Evolutionary conservation across 2,329 filamentous ascomycete species (phyloP).

Genomic region (Juglanconis oblonga): DNA sequence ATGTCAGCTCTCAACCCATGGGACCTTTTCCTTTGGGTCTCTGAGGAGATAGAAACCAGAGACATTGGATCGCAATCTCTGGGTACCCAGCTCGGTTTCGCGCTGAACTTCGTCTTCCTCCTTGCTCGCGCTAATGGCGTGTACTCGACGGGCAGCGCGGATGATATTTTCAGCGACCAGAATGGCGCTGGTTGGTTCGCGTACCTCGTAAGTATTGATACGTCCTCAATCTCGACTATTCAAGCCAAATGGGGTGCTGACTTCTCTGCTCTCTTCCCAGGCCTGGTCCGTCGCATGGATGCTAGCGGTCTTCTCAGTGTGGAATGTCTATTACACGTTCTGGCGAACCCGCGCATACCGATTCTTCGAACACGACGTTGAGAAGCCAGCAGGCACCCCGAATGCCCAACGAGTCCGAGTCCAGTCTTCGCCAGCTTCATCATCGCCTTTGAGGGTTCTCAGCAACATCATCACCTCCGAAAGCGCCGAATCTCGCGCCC

Average conservation of each 20-base stretch:
- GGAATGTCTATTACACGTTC: conserved; percentile 81
- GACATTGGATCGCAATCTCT: conserved; percentile 85
- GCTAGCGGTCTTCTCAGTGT: conserved; percentile 62
- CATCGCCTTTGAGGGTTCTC: conserved; percentile 76
- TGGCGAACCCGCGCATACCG: conserved; percentile 81
- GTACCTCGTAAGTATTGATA: conserved; percentile 43
- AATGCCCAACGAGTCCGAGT: conserved; percentile 87
- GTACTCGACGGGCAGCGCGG: conserved; percentile 47
- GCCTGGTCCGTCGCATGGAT: conserved; percentile 68
- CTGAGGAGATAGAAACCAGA: conserved; percentile 86
- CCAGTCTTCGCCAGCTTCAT: conserved; percentile 73
- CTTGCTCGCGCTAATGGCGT: conserved; percentile 77
- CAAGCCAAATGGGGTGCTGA: neutral
- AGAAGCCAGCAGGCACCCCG: conserved; percentile 71
- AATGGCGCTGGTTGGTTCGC: conserved; percentile 61
- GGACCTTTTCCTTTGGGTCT: conserved; percentile 87
- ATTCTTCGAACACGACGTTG: conserved; percentile 83
- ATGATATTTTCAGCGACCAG: conserved; percentile 83
- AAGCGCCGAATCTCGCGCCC: conserved; percentile 76
- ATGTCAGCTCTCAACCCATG: conserved; percentile 77
- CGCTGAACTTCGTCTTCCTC: conserved; percentile 75
- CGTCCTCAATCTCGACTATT: neutral
- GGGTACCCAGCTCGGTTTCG: conserved; percentile 72
- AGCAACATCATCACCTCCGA: conserved; percentile 64
- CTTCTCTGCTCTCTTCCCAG: conserved; percentile 37